Evolutionary conservation across 1,284 basidiomycete species (phyloP).

Genomic region (Malassezia sp.): DNA sequence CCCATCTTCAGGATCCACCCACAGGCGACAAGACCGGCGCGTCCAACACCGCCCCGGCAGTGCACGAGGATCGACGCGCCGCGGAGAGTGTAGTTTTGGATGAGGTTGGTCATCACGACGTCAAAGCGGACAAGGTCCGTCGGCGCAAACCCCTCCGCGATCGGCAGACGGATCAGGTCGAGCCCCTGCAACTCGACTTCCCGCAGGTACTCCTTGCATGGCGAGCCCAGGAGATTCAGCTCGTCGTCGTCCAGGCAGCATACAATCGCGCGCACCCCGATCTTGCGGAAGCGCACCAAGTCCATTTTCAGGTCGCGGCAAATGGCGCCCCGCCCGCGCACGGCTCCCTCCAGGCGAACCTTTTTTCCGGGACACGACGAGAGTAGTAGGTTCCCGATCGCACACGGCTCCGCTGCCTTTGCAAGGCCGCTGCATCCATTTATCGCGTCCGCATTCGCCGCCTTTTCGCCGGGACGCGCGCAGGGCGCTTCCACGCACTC

Average conservation of each 20-base stretch:
- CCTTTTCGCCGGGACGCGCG: neutral
- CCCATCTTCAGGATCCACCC: constrained; percentile 89
- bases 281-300: constrained; percentile 61
- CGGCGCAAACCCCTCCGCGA: constrained; percentile 81
- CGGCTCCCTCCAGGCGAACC: constrained; percentile 69
- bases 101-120: constrained; percentile 59
- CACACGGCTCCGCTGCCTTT: neutral
- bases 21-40: constrained; percentile 82
- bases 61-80: constrained; percentile 72
- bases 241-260: constrained; percentile 83
- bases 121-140: constrained; percentile 70
- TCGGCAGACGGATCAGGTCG: constrained; percentile 66
- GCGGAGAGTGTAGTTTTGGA: constrained; percentile 62
- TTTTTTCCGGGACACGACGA: constrained; percentile 95
- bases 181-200: constrained; percentile 59
- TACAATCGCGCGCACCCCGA: constrained; percentile 69
- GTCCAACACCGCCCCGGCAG: constrained; percentile 86
- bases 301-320: constrained; percentile 71
- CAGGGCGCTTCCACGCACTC: neutral
- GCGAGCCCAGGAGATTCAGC: constrained; percentile 66
- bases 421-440: neutral
- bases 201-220: constrained; percentile 65
- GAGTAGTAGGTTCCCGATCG: constrained; percentile 74
- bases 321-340: constrained; percentile 68
- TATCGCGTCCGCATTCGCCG: neutral